These are phyloP conservation scores for Clavaria fumosa DNA, from an alignment of 768 basidiomycete species.

Conservation along the genomic window DNA sequence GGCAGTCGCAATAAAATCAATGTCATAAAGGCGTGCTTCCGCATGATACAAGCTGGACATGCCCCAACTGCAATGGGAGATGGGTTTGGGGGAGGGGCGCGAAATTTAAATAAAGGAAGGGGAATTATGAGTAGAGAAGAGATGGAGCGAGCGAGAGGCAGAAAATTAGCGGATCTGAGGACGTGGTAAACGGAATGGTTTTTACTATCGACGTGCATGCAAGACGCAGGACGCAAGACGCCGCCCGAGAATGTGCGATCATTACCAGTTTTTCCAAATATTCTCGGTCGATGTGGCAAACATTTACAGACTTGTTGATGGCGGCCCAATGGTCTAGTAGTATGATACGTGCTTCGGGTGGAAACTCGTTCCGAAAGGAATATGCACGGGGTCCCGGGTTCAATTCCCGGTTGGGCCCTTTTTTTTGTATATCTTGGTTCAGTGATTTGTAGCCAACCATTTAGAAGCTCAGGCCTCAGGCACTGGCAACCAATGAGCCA, in stretches of 20 bases:
- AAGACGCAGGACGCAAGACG: too few species aligned
- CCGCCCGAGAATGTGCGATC: too few species aligned
- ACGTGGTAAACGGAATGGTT: not conserved
- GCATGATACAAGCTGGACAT: conserved; percentile 75
- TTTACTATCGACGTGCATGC: too few species aligned
- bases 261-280: too few species aligned
- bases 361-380: conserved; percentile 7
- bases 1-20: conserved; percentile 77
- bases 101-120: conserved; percentile 56
- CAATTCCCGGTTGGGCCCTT: too few species aligned
- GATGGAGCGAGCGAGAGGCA: conserved; percentile 70
- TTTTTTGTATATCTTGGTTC: too few species aligned
- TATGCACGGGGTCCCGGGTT: conserved; percentile 35
- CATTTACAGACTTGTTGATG: too few species aligned
- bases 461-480: too few species aligned
- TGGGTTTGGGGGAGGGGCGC: conserved; percentile 58
- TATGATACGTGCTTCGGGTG: conserved; percentile 38
- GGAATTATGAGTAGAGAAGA: conserved; percentile 55
- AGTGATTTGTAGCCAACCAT: too few species aligned
- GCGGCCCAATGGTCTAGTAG: conserved; percentile 24
- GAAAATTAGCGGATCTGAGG: conserved; percentile 51
- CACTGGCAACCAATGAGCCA: too few species aligned
- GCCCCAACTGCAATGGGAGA: conserved; percentile 71
- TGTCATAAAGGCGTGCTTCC: conserved; percentile 73
- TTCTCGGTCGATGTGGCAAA: too few species aligned